Evolutionary conservation across 768 basidiomycete genomes (phyloP).

Genomic region (Sarcodon sp.): DNA sequence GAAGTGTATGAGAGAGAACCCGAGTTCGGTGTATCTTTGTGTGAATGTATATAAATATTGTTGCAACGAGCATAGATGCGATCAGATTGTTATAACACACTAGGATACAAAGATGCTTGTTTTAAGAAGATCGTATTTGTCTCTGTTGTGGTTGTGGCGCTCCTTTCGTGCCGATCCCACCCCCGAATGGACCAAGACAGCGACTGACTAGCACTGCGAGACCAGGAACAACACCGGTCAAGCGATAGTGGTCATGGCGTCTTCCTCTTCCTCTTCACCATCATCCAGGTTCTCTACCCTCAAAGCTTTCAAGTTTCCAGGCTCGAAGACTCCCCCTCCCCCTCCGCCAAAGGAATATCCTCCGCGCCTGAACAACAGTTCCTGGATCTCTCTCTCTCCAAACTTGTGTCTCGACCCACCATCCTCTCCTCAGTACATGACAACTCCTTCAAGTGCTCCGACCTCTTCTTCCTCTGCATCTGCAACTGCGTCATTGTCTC

Average conservation of each 20-base stretch:
- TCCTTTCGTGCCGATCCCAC: no score
- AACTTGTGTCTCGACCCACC: constrained; percentile 31
- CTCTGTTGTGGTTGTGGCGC: no score
- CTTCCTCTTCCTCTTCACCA: constrained; percentile 10
- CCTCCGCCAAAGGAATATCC: constrained; percentile 51
- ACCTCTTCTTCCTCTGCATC: constrained; percentile 7
- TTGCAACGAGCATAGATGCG: neutral
- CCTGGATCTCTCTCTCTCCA: constrained; percentile 27
- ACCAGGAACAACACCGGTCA: neutral
- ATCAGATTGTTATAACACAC: neutral
- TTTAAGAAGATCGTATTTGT: neutral
- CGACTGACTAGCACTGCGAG: no score
- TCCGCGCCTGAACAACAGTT: constrained; percentile 27
- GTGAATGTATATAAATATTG: neutral
- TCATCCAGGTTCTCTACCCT: constrained; percentile 28
- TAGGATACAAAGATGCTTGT: no score
- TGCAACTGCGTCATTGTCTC: constrained; percentile 8
- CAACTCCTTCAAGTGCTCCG: constrained; percentile 14
- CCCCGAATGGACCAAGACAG: no score
- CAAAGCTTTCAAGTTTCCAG: constrained; percentile 27
- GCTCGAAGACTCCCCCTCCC: constrained; percentile 29
- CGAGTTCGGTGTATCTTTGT: no score
- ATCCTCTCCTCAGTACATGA: constrained; percentile 14
- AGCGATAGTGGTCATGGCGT: constrained; percentile 2
- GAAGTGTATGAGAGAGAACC: neutral